Conservation (phyloP, 257 asterid genomes). For the Nicotiana tabacum region DNA sequence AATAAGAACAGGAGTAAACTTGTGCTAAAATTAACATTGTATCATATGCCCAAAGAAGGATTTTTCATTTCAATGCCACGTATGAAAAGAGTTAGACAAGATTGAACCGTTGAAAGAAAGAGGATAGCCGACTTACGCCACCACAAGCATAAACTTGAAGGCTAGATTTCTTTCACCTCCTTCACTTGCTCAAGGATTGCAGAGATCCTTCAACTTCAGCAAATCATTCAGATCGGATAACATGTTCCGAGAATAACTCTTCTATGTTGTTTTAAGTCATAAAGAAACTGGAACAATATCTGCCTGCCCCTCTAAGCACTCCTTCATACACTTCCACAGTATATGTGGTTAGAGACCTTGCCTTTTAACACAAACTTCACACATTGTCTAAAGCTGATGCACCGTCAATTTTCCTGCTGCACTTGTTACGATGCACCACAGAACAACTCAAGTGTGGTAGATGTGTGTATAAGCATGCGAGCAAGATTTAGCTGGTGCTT, state of each 20-base stretch:
- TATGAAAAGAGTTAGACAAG: too few species aligned
- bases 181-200: neutral
- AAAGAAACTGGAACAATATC: neutral
- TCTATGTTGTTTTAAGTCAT: neutral
- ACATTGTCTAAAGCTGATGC: neutral
- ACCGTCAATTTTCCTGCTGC: neutral
- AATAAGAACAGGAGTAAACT: too few species aligned
- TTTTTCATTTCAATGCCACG: too few species aligned
- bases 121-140: neutral
- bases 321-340: neutral
- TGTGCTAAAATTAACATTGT: too few species aligned
- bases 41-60: too few species aligned
- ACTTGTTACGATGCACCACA: neutral
- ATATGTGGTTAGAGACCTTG: neutral
- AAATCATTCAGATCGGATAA: neutral
- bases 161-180: neutral
- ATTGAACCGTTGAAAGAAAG: too few species aligned
- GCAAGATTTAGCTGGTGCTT: slow-evolving; percentile 2
- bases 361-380: neutral
- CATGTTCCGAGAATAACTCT: neutral
- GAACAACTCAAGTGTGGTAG: neutral
- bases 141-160: neutral
- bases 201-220: neutral
- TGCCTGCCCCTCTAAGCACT: neutral
- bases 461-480: neutral